Conservation (phyloP, 306 rosid species). For the Quillaja saponaria region DNA sequence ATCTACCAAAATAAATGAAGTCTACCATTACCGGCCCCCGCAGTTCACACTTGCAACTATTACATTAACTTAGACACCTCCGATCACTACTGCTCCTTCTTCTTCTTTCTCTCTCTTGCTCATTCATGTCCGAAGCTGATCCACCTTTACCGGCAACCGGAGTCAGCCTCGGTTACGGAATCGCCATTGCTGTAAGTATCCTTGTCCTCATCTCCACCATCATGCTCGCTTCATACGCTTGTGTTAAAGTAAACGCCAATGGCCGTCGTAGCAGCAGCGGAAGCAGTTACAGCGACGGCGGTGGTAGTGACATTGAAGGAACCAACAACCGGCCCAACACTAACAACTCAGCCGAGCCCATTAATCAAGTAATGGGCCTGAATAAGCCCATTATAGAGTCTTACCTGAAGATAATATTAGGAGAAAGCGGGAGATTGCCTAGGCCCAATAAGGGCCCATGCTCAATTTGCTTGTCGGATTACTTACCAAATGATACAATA, state of each 20-base stretch:
- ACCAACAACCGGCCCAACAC: background rate
- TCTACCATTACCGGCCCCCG: too few relatives aligned
- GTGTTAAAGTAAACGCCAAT: constrained; percentile 49
- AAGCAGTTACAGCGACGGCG: background rate
- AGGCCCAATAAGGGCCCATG: constrained; percentile 52
- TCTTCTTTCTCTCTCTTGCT: background rate
- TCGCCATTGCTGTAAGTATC: constrained; percentile 66
- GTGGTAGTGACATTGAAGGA: background rate
- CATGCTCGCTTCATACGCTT: constrained; percentile 66
- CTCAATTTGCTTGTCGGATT: constrained; percentile 57
- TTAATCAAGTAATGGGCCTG: constrained; percentile 43
- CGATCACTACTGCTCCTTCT: background rate
- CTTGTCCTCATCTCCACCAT: constrained; percentile 69
- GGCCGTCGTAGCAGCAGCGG: background rate
- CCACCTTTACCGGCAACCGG: constrained; percentile 46
- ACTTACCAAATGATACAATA: constrained; percentile 45
- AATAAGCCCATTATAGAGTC: constrained; percentile 48
- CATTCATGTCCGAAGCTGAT: constrained; percentile 44
- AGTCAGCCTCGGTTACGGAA: constrained; percentile 68
- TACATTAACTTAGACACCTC: background rate
- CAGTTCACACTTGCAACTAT: too few relatives aligned
- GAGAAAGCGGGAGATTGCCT: constrained; percentile 53
- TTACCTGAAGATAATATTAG: constrained; percentile 53
- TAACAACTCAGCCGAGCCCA: constrained; percentile 11
- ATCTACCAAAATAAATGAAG: too few relatives aligned